Conservation (phyloP, 2,329 filamentous ascomycete genomes). For the Penicillium corylophilum region DNA sequence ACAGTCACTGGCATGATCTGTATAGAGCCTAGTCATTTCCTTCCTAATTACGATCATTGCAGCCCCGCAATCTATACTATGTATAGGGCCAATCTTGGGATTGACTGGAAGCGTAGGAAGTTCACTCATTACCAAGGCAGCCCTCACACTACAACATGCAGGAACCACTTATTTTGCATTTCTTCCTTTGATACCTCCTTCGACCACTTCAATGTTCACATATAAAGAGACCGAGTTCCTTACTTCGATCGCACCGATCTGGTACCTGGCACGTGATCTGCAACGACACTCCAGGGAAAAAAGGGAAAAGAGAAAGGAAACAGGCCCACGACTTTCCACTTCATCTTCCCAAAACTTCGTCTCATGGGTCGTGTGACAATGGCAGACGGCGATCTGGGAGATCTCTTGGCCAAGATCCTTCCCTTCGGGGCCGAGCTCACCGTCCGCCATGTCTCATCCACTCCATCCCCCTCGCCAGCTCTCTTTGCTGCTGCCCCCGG, state of each 20-base stretch:
- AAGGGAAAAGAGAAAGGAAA: constrained; percentile 8
- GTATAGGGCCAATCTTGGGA: no score
- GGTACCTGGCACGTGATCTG: constrained; percentile 19
- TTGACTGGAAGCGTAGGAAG: no score
- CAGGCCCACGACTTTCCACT: constrained; percentile 17
- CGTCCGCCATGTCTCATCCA: constrained; percentile 84
- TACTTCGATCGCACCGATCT: background rate
- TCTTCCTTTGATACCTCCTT: background rate
- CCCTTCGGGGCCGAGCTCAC: constrained; percentile 60
- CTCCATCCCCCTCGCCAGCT: constrained; percentile 69
- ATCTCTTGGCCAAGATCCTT: constrained; percentile 53
- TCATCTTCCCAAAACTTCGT: constrained; percentile 16
- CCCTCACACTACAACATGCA: background rate
- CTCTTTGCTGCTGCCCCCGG: constrained; percentile 78
- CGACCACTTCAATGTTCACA: background rate
- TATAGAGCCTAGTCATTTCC: no score
- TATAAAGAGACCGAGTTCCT: background rate
- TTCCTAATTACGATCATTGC: no score
- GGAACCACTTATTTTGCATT: background rate
- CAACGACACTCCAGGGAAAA: constrained; percentile 13
- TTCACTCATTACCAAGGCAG: no score
- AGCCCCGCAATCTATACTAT: no score
- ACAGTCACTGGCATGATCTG: background rate
- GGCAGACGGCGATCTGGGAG: constrained; percentile 37
- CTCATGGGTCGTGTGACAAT: constrained; percentile 24